Evolutionary conservation across 331 rosid species (phyloP).

Genomic region (Telfairia occidentalis): DNA sequence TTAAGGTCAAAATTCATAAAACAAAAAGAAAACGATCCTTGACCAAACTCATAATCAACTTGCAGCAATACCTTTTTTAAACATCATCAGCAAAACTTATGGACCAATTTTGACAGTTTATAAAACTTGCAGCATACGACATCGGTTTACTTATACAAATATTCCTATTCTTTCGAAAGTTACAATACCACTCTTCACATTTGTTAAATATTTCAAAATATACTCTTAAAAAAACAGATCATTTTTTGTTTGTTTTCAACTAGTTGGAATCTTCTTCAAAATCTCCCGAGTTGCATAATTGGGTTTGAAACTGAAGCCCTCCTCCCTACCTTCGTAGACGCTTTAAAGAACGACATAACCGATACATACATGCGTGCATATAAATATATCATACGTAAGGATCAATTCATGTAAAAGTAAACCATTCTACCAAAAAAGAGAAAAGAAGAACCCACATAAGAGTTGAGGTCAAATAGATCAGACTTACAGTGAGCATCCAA

Average conservation of each 20-base stretch:
- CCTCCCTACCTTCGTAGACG: background rate
- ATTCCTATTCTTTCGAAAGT: too few relatives aligned
- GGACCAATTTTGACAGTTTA: background rate
- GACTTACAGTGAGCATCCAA: slow-evolving; percentile 99
- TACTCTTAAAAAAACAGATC: too few relatives aligned
- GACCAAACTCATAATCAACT: background rate
- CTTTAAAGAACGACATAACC: background rate
- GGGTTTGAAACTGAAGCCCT: background rate
- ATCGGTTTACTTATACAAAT: too few relatives aligned
- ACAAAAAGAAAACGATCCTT: background rate
- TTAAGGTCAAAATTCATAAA: background rate
- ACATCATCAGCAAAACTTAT: background rate
- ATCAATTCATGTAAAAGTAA: background rate
- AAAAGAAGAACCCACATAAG: background rate
- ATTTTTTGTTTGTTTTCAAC: background rate
- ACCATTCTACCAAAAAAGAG: slow-evolving; percentile 2
- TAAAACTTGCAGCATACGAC: background rate
- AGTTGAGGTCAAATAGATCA: slow-evolving; percentile 2
- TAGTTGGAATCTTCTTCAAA: background rate
- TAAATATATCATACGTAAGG: background rate
- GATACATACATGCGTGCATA: background rate
- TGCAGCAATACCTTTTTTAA: background rate
- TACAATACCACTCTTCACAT: too few relatives aligned
- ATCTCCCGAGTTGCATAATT: background rate
- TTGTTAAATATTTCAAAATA: too few relatives aligned